Evolutionary conservation across 257 asterid genomes (phyloP).

Genomic region (Fraxinus quadrangulata): DNA sequence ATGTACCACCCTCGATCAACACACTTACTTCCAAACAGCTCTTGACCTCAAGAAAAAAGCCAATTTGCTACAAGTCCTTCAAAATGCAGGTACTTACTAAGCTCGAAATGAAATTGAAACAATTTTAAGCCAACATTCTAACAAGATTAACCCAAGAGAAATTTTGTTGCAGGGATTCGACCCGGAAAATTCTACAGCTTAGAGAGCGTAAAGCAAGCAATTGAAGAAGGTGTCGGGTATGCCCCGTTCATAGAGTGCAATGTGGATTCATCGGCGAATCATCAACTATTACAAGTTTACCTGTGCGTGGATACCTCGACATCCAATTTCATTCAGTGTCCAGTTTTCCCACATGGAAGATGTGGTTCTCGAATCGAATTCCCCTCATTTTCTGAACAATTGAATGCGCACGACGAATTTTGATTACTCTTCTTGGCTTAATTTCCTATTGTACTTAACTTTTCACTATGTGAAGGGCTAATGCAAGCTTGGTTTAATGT

Average conservation of each 20-base stretch:
- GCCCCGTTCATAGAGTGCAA: constrained; percentile 69
- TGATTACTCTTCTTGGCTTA: constrained; percentile 4
- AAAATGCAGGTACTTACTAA: constrained; percentile 48
- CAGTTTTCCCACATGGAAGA: constrained; percentile 46
- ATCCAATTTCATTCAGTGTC: constrained; percentile 55
- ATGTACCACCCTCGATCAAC: constrained; percentile 57
- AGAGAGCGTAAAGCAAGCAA: constrained; percentile 53
- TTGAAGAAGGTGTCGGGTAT: constrained; percentile 52
- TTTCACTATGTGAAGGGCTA: background rate
- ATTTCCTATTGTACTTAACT: background rate
- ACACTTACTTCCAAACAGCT: constrained; percentile 53
- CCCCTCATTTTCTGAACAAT: constrained; percentile 47
- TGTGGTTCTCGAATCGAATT: constrained; percentile 63
- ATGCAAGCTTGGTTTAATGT: background rate
- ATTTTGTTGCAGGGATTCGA: constrained; percentile 43
- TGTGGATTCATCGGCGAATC: constrained; percentile 53
- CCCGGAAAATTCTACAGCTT: constrained; percentile 47
- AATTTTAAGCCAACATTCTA: background rate
- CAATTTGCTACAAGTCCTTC: constrained; percentile 58
- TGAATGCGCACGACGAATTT: constrained; percentile 29
- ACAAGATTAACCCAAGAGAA: background rate
- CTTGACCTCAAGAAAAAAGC: constrained; percentile 56
- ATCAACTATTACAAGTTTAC: constrained; percentile 62
- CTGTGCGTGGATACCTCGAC: constrained; percentile 71
- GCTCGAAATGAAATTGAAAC: no score